phyloP scores from a whole-genome alignment of 176 grass and related monocot genomes.

The Oryza rufipogon region DNA sequence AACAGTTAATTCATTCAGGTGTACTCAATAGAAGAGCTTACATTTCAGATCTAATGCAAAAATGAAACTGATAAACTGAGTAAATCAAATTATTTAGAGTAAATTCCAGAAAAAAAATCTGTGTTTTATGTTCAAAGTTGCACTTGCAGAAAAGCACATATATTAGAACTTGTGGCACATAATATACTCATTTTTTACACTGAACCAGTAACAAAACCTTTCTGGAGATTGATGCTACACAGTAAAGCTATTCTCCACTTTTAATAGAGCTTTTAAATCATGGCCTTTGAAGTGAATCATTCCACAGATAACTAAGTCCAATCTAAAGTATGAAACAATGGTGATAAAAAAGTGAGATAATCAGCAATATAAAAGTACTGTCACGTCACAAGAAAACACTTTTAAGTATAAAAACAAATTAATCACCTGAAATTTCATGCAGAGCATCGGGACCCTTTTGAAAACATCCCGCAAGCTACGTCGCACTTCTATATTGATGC shows the following conservation, averaged over 20 bases:
- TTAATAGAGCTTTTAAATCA: neutral
- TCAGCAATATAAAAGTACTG: neutral
- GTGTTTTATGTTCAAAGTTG: too few relatives aligned
- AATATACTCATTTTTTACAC: neutral
- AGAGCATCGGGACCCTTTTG: constrained; percentile 76
- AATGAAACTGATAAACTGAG: neutral
- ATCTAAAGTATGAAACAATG: constrained; percentile 9
- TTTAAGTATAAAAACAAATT: constrained; percentile 17
- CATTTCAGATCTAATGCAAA: constrained; percentile 5
- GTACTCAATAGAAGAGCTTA: neutral
- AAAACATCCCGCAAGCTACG: constrained; percentile 94
- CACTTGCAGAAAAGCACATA: too few relatives aligned
- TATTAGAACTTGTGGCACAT: too few relatives aligned
- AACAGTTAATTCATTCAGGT: too few relatives aligned
- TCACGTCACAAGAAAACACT: neutral
- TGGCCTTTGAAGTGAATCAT: neutral
- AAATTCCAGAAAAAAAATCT: too few relatives aligned
- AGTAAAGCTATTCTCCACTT: neutral
- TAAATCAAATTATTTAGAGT: neutral
- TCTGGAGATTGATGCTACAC: neutral
- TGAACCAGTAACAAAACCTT: constrained; percentile 16
- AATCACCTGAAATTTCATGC: constrained; percentile 78
- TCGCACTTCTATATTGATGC: constrained; percentile 83
- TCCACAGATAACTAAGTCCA: neutral
- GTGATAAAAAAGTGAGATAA: constrained; percentile 11